Evolutionary conservation across 768 basidiomycete species (phyloP).

Genomic region (Pleurotus citrinopileatus): DNA sequence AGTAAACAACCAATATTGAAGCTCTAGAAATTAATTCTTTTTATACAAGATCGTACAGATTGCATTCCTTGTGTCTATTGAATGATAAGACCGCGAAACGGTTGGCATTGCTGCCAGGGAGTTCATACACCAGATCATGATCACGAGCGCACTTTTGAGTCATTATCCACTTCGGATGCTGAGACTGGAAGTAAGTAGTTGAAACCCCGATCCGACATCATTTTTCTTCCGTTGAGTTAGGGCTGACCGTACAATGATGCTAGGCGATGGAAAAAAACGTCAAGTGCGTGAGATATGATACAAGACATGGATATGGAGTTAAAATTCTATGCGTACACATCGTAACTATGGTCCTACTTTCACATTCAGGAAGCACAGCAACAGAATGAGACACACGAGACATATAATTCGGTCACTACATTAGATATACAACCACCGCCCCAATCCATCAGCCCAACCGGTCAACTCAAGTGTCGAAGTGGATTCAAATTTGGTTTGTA

Average conservation of each 20-base stretch:
- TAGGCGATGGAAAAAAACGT: background rate
- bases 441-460: conserved; percentile 14
- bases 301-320: background rate
- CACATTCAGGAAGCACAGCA: background rate
- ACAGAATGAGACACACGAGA: background rate
- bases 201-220: background rate
- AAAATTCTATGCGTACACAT: background rate
- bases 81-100: too few species aligned
- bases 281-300: background rate
- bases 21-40: background rate
- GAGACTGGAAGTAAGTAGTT: conserved; percentile 1
- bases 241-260: background rate
- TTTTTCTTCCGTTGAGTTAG: background rate
- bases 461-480: conserved; percentile 1
- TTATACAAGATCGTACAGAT: background rate
- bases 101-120: too few species aligned
- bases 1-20: conserved; percentile 2
- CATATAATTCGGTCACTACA: background rate
- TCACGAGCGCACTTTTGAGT: too few species aligned
- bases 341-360: background rate
- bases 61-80: background rate
- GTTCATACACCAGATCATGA: too few species aligned
- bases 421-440: conserved; percentile 16
- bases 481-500: conserved; percentile 7
- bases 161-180: too few species aligned